Base-by-base conservation (phyloP, 176 grass and related monocot species). In the Eragrostis curvula region DNA sequence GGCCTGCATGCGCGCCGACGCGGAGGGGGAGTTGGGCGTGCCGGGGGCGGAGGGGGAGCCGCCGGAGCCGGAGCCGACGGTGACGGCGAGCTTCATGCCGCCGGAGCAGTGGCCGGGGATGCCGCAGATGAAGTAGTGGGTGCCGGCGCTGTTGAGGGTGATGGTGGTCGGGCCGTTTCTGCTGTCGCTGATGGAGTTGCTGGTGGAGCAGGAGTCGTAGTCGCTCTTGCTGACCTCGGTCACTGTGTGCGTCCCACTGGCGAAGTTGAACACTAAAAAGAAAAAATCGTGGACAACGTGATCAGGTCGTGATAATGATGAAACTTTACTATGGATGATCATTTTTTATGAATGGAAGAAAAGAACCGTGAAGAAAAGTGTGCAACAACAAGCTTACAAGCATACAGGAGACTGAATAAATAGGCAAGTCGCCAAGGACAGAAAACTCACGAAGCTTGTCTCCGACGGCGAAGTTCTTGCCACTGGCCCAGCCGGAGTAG, bases 71-170 rank as follows among this genome's bases (percentile, higher is more conserved):
- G 88, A 84, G 77, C 50, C 57, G 18, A 77, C 93, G 29, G 41
- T 77, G 74, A 99, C 65, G 29, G 91, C 57, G 16, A 99, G 66
- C 87, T 99, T 99, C 89, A 93, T 92, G 68, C 96, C 96, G 11
- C 0, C 0, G 49, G 20, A 0, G 91, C 96, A 99, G 87, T 99
- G 96, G 28, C 39, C 2, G 25, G 49, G 0, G 77, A 96, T 0
- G 39, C 60, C 43, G 83, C 96, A 99, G 78, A 99, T 94, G 91
- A 75, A 99, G 89, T 93, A 94, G 68, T 79, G 80, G 25, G 12
- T 67, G 50, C 87, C 93, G 10, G 84, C 4, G 43, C 68, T 27
- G 48, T 3, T n/a, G 58, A 99, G 88, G 10, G 40, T n/a, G 50
- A 85, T 3, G 72, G 74, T 94, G 47, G 96, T 77, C 1, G 83